Evolutionary conservation across 768 basidiomycete genomes (phyloP).

Genomic region (Mycena latifolia): DNA sequence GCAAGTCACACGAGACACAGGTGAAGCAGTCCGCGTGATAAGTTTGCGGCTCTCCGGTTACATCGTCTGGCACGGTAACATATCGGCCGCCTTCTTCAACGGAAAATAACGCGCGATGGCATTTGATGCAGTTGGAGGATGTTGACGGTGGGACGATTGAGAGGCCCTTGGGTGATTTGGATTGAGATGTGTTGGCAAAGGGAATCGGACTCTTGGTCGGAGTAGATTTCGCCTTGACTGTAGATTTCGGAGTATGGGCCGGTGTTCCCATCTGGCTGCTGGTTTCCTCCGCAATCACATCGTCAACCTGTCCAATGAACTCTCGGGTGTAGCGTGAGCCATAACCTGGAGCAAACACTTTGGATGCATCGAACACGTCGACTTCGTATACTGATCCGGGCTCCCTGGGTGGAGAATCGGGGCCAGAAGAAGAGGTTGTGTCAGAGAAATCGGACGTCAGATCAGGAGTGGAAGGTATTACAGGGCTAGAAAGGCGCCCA

Average conservation of each 20-base stretch:
- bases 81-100: slow-evolving; percentile 71
- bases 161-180: slow-evolving; percentile 32
- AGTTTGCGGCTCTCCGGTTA: slow-evolving; percentile 61
- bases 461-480: slow-evolving; percentile 66
- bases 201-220: slow-evolving; percentile 34
- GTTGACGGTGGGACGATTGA: slow-evolving; percentile 45
- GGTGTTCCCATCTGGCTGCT: slow-evolving; percentile 48
- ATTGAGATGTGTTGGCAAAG: slow-evolving; percentile 15
- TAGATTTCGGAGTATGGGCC: slow-evolving; percentile 46
- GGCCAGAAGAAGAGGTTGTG: slow-evolving; percentile 63
- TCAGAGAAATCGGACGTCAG: slow-evolving; percentile 73
- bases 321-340: slow-evolving; percentile 42
- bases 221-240: slow-evolving; percentile 29
- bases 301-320: slow-evolving; percentile 42
- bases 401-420: slow-evolving; percentile 63
- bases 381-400: slow-evolving; percentile 39
- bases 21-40: slow-evolving; percentile 86
- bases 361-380: slow-evolving; percentile 33
- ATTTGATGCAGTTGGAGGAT: slow-evolving; percentile 70
- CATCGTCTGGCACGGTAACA: slow-evolving; percentile 75
- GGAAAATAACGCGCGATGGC: slow-evolving; percentile 68
- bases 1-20: slow-evolving; percentile 73
- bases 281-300: slow-evolving; percentile 47
- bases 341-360: slow-evolving; percentile 35
- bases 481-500: slow-evolving; percentile 33